phyloP scores from a whole-genome alignment of 805 yeast genomes.

The Kuraishia floccosa region DNA sequence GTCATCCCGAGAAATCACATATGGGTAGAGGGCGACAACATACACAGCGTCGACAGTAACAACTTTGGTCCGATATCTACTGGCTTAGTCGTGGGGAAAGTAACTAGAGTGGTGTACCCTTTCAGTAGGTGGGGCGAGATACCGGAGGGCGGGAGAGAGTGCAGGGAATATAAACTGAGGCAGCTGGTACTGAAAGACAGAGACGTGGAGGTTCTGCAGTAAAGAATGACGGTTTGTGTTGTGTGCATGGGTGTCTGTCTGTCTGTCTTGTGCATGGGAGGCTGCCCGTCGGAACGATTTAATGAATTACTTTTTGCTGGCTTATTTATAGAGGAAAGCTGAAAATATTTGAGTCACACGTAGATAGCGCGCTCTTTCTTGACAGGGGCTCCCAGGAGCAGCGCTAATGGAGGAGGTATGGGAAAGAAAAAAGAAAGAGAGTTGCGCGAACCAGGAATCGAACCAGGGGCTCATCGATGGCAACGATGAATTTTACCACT shows the following conservation, averaged over 20 bases:
- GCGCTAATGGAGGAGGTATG: no score
- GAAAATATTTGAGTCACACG: no score
- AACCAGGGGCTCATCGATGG: conserved; percentile 2
- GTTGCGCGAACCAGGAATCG: conserved; percentile 2
- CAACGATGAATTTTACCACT: conserved; percentile 2
- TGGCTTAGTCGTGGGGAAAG: conserved; percentile 75
- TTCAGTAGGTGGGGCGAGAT: conserved; percentile 37
- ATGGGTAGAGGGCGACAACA: conserved; percentile 94
- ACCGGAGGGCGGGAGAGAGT: conserved; percentile 43
- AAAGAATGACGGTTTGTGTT: no score
- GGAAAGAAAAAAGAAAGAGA: neutral
- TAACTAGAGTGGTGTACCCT: conserved; percentile 63
- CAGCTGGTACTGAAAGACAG: no score
- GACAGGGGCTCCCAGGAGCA: no score
- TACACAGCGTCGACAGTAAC: conserved; percentile 77
- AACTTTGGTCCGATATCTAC: conserved; percentile 80
- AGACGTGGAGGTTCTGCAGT: no score
- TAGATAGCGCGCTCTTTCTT: no score
- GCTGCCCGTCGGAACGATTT: no score
- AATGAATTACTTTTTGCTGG: no score
- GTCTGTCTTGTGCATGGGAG: no score
- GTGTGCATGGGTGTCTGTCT: no score
- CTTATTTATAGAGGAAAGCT: no score
- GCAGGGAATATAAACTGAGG: conserved; percentile 18
- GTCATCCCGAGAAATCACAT: conserved; percentile 68